phyloP scores from a whole-genome alignment of 345 rosid species.

The Eucalyptus virginea region DNA sequence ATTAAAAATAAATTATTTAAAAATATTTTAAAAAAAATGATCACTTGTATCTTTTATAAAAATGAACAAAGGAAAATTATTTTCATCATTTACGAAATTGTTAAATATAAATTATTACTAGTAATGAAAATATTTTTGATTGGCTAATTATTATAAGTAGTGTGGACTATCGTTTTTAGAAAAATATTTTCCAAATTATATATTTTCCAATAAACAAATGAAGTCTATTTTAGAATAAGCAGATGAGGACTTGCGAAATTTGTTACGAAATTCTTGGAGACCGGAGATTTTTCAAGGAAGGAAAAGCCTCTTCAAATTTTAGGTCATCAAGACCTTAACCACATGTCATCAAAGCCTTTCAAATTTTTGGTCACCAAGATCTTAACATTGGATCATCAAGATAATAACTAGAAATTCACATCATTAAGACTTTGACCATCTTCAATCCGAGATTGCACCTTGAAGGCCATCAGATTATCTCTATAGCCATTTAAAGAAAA shows the following conservation, averaged over 20 bases:
- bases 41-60: rapidly evolving
- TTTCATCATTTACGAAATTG: rapidly evolving
- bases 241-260: neutral
- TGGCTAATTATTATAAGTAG: too few relatives aligned
- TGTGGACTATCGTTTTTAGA: rapidly evolving
- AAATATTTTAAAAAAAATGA: too few relatives aligned
- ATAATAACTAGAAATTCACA: neutral
- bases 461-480: neutral
- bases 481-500: neutral
- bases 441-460: neutral
- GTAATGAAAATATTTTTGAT: neutral
- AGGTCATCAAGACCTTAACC: neutral
- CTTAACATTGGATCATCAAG: neutral
- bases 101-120: too few relatives aligned
- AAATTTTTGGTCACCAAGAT: neutral
- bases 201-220: neutral
- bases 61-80: neutral
- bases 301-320: neutral
- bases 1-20: neutral
- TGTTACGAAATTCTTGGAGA: neutral
- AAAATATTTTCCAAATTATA: neutral
- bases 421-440: neutral
- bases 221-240: neutral
- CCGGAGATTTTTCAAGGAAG: neutral
- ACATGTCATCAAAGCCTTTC: neutral